Percentiles rank a stretch among this genome's conserved stretches.
These are phyloP conservation scores for Marasmius tenuissimus DNA, from an alignment of 1,284 basidiomycete species.

Conservation along the genomic window DNA sequence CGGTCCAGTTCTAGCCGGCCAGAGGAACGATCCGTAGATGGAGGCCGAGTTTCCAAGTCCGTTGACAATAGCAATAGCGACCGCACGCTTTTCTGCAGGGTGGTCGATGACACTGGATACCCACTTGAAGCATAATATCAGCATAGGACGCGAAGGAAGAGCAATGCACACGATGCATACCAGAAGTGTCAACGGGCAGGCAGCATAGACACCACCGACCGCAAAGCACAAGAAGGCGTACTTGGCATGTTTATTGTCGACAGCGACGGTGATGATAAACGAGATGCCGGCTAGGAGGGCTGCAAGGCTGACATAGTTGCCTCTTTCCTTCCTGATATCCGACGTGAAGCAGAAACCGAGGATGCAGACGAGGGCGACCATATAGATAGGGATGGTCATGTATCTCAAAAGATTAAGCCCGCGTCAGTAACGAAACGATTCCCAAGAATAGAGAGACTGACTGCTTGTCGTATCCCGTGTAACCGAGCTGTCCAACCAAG, in stretches of 20 bases:
- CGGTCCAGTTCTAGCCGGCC: slow-evolving; percentile 37
- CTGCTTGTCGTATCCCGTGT: not conserved
- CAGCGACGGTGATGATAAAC: slow-evolving; percentile 38
- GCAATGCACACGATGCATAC: slow-evolving; percentile 24
- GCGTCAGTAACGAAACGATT: not conserved
- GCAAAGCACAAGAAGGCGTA: slow-evolving; percentile 45
- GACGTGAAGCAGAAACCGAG: slow-evolving; percentile 31
- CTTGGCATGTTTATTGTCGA: slow-evolving; percentile 32
- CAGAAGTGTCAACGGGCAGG: slow-evolving; percentile 36
- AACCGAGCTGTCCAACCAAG: slow-evolving; percentile 31
- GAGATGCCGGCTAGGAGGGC: slow-evolving; percentile 27
- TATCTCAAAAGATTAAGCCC: slow-evolving; percentile 15
- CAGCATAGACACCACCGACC: slow-evolving; percentile 41
- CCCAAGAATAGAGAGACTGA: not conserved
- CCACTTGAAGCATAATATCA: slow-evolving; percentile 13
- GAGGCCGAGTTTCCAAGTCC: slow-evolving; percentile 30
- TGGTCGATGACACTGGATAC: slow-evolving; percentile 21
- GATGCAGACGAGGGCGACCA: slow-evolving; percentile 33
- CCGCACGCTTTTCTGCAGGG: slow-evolving; percentile 34
- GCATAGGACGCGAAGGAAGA: not conserved
- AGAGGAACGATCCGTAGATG: slow-evolving; percentile 46
- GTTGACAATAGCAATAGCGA: slow-evolving; percentile 33
- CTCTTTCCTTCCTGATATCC: slow-evolving; percentile 33
- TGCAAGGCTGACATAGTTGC: slow-evolving; percentile 31
- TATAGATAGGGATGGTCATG: slow-evolving; percentile 45